Conservation (phyloP, 2,329 filamentous ascomycete species). For the Ophiostoma piceae region DNA sequence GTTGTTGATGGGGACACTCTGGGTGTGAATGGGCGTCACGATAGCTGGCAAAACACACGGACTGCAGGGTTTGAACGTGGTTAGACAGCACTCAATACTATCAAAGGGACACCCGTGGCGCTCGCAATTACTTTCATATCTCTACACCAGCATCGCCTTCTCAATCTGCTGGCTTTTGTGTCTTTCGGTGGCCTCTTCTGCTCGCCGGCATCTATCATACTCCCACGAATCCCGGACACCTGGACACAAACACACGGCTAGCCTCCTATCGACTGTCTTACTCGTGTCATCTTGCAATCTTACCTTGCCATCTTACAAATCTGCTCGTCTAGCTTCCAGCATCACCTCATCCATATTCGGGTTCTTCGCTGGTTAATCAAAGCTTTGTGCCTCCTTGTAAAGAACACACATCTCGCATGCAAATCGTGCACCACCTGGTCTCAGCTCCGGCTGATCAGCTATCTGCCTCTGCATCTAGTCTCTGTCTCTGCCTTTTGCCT, state of each 20-base stretch:
- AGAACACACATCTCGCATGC: not conserved
- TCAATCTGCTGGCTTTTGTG: not conserved
- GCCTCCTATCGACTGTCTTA: no score
- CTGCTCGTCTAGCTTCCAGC: no score
- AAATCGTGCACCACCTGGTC: not conserved
- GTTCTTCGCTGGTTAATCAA: not conserved
- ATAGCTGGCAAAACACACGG: not conserved
- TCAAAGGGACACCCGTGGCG: not conserved
- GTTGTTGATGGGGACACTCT: not conserved
- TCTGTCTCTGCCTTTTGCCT: not conserved
- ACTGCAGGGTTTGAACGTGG: not conserved
- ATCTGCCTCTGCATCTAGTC: not conserved
- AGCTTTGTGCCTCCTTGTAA: not conserved
- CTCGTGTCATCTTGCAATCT: no score
- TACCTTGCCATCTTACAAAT: no score
- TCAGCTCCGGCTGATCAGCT: slow-evolving; percentile 7
- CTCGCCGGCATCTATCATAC: not conserved
- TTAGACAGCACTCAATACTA: not conserved
- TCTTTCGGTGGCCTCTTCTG: not conserved
- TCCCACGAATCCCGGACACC: not conserved
- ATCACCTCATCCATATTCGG: no score
- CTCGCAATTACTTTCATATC: not conserved
- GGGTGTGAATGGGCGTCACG: not conserved
- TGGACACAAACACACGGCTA: not conserved
- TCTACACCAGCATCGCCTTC: not conserved